Conservation (phyloP, 148 eudicot species). For the Rhododendron henanense region DNA sequence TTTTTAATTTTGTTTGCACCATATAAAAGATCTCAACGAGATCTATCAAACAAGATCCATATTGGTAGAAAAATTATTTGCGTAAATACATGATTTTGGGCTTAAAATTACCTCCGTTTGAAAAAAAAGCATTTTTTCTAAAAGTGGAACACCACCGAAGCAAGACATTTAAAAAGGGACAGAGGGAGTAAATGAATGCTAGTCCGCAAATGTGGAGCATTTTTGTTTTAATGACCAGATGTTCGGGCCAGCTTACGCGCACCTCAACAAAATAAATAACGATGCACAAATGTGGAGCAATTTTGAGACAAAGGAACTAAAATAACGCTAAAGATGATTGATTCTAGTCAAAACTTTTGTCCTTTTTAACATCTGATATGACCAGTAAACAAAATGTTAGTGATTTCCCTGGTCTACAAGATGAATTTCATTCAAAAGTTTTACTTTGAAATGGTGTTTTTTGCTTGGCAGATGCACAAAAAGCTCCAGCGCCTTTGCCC, state of each 20-base stretch:
- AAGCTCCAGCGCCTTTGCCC: conserved; percentile 63
- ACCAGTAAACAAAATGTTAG: background rate
- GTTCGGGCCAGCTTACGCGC: too few species aligned
- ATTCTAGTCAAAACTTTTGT: background rate
- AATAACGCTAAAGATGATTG: background rate
- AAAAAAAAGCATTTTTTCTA: too few species aligned
- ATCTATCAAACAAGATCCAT: too few species aligned
- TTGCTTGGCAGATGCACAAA: conserved; percentile 25
- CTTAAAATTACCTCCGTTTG: too few species aligned
- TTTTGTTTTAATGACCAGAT: background rate
- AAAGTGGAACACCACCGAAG: too few species aligned
- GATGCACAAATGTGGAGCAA: background rate
- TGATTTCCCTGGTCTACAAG: background rate
- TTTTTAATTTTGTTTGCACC: too few species aligned
- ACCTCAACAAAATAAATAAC: too few species aligned
- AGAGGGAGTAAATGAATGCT: too few species aligned
- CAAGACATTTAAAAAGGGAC: too few species aligned
- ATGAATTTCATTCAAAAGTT: background rate
- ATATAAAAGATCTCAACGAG: too few species aligned
- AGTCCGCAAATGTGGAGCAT: background rate
- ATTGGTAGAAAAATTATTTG: too few species aligned
- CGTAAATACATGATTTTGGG: too few species aligned
- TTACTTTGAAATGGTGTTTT: background rate
- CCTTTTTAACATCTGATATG: background rate
- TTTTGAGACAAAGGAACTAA: background rate